Evolutionary conservation across 1,284 basidiomycete genomes (phyloP), one percentile per base, ranked within the genome.

Genomic region (Papiliotrema fonsecae): DNA sequence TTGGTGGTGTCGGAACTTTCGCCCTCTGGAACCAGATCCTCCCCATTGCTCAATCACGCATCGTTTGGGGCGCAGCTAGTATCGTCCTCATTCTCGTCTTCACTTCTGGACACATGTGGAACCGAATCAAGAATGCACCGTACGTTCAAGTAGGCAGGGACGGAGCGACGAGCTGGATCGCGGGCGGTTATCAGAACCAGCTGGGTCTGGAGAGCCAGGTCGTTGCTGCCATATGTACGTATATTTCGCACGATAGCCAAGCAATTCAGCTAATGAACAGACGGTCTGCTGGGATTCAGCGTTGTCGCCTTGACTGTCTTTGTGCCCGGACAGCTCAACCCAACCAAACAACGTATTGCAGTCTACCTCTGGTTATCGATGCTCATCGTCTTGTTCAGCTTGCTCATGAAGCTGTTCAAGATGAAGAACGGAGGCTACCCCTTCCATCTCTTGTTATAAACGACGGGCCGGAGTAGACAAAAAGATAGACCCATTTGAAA

Each of bases 81-180:
- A 75, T 91, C 47, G 56, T 84, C 49, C 78, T 81, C 5, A 84
- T 84, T 32, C 78, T 93, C 28, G 74, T 88, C 60, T 92, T 94
- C 84, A 93, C 84, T 10, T 83, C 84, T 7, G 92, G 92, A 3
- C 87, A 86, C 77, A 98, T 99, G 96, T 99, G 96, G 78, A 90
- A 88, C 60, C 85, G 85, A 56, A 99, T 99, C 64, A 84, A 94
- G 55, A 79, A 79, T 42, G 81, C 82, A 49, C 92, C 92, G 2
- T 90, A 82, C 64, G 78, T 79, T 45, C 83, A 81, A 31, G 57
- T 60, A 11, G 65, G 62, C 3, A 60, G 57, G 0, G 59, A 69
- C 26, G 77, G 83, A 74, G 64, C 82, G 24, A 57, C 84, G 19
- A 79, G 78, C 54, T 93, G 90, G 85, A 86, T 97, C 64, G 87